Base-by-base conservation (phyloP, 2,329 filamentous ascomycete genomes). In the Hymenoscyphus infarciens region DNA sequence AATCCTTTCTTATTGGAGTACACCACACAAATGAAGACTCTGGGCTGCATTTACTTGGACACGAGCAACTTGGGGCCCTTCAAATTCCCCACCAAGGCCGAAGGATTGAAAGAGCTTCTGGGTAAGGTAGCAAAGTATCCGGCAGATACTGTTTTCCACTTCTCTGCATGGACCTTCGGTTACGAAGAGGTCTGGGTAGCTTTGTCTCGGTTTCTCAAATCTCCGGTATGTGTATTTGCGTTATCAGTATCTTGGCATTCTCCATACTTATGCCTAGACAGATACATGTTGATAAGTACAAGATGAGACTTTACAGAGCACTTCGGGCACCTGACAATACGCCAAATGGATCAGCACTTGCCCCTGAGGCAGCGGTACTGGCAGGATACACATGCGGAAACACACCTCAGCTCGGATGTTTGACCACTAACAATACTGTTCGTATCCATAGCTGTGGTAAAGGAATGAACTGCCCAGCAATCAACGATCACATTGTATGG, bases 181-280 rank as follows among this genome's bases (percentile, higher is more conserved):
- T 97, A 97, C 66, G 93, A 98, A 73, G 90, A 96, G 59, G 92
- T 97, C 0, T 97, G 92, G 92, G 79, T 92, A 63, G 89, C 91
- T 0, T 77, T 98, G 0, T 87, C 92, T 0, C 83, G 87, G 25
- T 84, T 86, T 11, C 78, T 97, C 0, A 77, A 84, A 5, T 88
- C 87, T 2, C 82, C 81, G 72, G 87, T 88, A 75, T 62, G 71
- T 61, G 29, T 39, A 35, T 29, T 54, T 52, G 35, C 52, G 13
- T 19, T 13, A 8, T 22, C 8, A 22, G 33, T 5, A 7, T 11
- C 15, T 49, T 56, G 67, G 45, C 62, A 72, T 60, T 52, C 11
- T n/a, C 31, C 10, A 57, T 16, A 45, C 64, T 67, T 35, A 68
- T 70, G 61, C 27, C n/a, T 4, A 1, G 0, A 0, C 69, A 88